Conservation (phyloP, 75 land plant species). For the Cunninghamia lanceolata region DNA sequence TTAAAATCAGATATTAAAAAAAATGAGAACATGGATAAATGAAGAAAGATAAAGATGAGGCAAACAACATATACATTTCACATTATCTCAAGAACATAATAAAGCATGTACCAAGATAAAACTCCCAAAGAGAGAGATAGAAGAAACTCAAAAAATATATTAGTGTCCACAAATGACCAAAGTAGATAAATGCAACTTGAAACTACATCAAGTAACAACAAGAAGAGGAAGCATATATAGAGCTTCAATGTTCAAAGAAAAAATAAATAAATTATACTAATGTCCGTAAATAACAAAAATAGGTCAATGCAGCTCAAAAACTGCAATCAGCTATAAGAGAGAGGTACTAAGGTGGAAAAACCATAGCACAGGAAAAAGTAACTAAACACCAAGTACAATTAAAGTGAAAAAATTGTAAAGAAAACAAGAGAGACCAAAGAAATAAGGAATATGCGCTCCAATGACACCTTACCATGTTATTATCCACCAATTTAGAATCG, state of each 20-base stretch:
- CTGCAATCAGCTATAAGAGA: not conserved
- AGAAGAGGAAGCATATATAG: not conserved
- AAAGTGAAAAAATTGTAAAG: not conserved
- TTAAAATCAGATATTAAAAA: not conserved
- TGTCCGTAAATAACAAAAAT: not conserved
- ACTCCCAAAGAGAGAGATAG: not conserved
- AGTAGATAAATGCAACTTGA: not conserved
- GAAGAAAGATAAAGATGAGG: not conserved
- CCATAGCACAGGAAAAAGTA: not conserved
- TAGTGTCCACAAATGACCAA: not conserved
- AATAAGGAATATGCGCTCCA: not conserved
- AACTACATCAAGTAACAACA: not conserved
- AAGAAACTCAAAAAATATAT: too few relatives aligned
- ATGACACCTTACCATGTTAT: constrained; percentile 52
- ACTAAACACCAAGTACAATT: not conserved
- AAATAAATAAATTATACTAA: not conserved
- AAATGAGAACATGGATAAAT: not conserved
- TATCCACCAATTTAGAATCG: constrained; percentile 53
- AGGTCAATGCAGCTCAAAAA: not conserved
- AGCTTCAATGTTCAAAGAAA: not conserved
- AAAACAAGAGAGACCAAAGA: constrained; percentile 2
- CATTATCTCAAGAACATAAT: not conserved
- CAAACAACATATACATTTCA: not conserved
- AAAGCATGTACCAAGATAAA: not conserved
- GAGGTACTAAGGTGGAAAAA: not conserved